Evolutionary conservation across 2,329 filamentous ascomycete species (phyloP), one percentile per base, ranked within the genome.

Genomic region (Epichloe festucae): DNA sequence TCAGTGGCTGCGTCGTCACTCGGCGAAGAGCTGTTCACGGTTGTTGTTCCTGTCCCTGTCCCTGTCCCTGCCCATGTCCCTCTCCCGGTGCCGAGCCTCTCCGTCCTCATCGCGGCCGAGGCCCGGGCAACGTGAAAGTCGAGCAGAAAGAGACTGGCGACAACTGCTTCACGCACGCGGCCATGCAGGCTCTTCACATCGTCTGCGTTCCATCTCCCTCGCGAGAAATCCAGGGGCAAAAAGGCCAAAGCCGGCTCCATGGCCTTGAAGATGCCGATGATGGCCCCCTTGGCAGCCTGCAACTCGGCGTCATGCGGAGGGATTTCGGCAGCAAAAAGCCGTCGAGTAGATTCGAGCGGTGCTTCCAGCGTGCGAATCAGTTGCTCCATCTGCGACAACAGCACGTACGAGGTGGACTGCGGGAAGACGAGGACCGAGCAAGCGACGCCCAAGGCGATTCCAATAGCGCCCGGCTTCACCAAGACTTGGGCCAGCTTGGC

Each of bases 371-470:
- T 57, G 14, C 58, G 57, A 3, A 67, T 48, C 3, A 70, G 53
- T 11, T 61, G 60, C 42, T 63, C 60, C 42, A 69, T 59, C 12
- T 63, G 54, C 8, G 58, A 57, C 0, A 77, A 59, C 1, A 73
- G 67, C 2, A 67, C 61, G 23, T 70, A 68, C 0, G 73, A 75
- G 0, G 74, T 73, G 0, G 74, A 77, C 41, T 69, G 68, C 0
- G 74, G 74, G 50, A 77, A 76, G 44, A 77, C 63, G 3, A 77
- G 52, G 1, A 77, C 48, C 5, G 66, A 70, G 44, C 68, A 73
- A 3, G 63, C 67, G 2, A 71, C 50, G 0, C 73, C 74, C 0
- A 77, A 58, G 0, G 69, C 74, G 6, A 72, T 63, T 0, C 71
- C 73, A 17, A 73, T 66, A 0, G 70, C 71, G 1, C 68, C 70